phyloP scores from a whole-genome alignment of 2,329 filamentous ascomycete genomes.

The Colletotrichum tofieldiae region DNA sequence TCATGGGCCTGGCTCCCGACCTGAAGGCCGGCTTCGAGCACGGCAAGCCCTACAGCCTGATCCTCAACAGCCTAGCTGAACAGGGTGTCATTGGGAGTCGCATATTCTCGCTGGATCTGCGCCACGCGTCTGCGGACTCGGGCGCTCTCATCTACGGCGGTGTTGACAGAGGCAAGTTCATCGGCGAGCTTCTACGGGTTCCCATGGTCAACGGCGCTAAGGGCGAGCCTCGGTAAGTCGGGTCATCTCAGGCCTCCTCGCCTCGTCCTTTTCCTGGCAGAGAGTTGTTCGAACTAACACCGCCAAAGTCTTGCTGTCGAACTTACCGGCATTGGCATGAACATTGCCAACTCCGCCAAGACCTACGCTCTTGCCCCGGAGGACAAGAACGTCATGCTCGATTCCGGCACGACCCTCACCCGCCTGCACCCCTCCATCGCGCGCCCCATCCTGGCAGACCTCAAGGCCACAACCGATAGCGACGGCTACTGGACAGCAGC shows the following conservation, averaged over 20 bases:
- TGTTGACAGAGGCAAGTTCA: conserved; percentile 67
- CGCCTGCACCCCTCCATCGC: conserved; percentile 62
- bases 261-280: conserved; percentile 33
- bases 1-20: conserved; percentile 66
- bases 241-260: neutral
- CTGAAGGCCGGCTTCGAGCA: conserved; percentile 56
- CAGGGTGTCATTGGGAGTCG: conserved; percentile 65
- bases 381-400: conserved; percentile 63
- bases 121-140: conserved; percentile 58
- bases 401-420: conserved; percentile 68
- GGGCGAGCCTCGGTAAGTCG: conserved; percentile 51
- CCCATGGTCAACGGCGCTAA: conserved; percentile 58
- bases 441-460: conserved; percentile 58
- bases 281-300: conserved; percentile 1
- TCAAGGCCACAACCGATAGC: conserved; percentile 58
- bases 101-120: conserved; percentile 67
- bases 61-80: conserved; percentile 65
- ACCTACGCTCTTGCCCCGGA: conserved; percentile 47
- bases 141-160: conserved; percentile 70
- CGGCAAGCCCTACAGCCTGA: conserved; percentile 64
- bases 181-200: conserved; percentile 60
- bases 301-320: conserved; percentile 52
- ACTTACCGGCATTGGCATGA: conserved; percentile 52
- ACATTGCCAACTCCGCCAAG: conserved; percentile 45
- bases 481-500: conserved; percentile 62